Evolutionary conservation across 2,329 filamentous ascomycete species (phyloP), one percentile per base, ranked within the genome.

Genomic region (Alternaria sp.): DNA sequence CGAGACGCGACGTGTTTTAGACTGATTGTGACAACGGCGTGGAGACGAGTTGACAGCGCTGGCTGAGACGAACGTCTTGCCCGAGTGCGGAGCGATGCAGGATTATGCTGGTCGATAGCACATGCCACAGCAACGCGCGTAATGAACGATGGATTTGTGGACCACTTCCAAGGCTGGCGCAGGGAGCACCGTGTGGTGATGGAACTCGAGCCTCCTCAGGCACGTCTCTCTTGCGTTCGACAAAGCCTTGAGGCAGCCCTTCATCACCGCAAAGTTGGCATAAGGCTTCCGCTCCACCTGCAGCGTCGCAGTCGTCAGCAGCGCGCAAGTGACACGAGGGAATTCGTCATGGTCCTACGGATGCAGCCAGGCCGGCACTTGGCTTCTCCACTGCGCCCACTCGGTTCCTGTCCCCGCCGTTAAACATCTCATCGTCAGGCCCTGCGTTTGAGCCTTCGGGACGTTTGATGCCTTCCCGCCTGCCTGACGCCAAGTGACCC

Each of bases 401-500:
- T 41, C 37, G 37, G 37, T 41, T 41, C 37, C 37, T 41, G 43
- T 60, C 58, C 49, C 59, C 58, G 53, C 60, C 55, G 56, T 69
- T 61, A 72, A 71, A 72, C 69, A 65, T 59, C 58, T 65, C 37
- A 44, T 69, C 54, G 68, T 66, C 69, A 63, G 64, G 61, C 69
- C 53, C 37, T 55, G 49, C 46, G 47, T 63, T 68, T 71, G 71
- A 71, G 67, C 71, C 68, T 59, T 62, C 60, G 66, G 65, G 59
- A 68, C 62, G 69, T 67, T 69, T 71, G 71, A 74, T 69, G 72
- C 65, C 62, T 64, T 66, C 20, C 49, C 46, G 57, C 55, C 70
- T 67, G 67, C 70, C 69, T 60, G 60, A 70, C 61, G 74, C 75
- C 73, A 74, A 76, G 72, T 60, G 67, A 73, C 69, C 69, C 50